Base-by-base conservation (phyloP, 2,329 filamentous ascomycete genomes). In the Sclerotinia minor region DNA sequence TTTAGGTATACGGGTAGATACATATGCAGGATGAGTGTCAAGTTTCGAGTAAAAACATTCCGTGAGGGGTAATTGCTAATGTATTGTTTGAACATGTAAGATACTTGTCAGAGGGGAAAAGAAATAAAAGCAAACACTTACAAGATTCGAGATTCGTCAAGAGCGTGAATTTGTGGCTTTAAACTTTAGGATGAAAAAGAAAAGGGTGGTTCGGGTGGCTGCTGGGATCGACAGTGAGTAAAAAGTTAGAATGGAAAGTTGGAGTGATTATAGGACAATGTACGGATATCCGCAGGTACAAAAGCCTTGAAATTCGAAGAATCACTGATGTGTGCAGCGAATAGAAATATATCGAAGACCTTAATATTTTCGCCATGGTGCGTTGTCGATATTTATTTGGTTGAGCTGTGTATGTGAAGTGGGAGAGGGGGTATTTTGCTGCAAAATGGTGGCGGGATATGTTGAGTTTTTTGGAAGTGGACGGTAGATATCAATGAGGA, bases 341-440 rank as follows among this genome's bases (percentile, higher is more conserved):
- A 17, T 13, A 50, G 29, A 38, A 38, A 17, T 13, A 38, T 13
- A 38, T 3, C 13, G 38, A 41, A 13, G 3, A 41, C 9, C 11
- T 55, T 24, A 21, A 61, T 50, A 0, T 26, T 21, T 17, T 24
- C 35, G 29, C 3, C 3, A 21, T 45, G 24, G 59, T 38, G 59
- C 38, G 59, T 50, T 61, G 59, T 50, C n/a, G 21, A 24, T 61
- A 26, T 13, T 26, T 61, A 5, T 4, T 19, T 59, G 49, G 49
- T n/a, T 52, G 29, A 29, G 4, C 15, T 41, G 11, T 17, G 13
- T n/a, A n/a, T n/a, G n/a, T n/a, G 38, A 17, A 41, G n/a, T n/a
- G 9, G 5, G 5, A 17, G 1, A 9, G 17, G 21, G 21, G 15
- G 45, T 32, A 19, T 21, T 4, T 38, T 17, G 15, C 5, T 38